Evolutionary conservation across 202 grass and related monocot species (phyloP), one percentile per base, ranked within the genome.

Genomic region (Schoenoplectus triqueter): DNA sequence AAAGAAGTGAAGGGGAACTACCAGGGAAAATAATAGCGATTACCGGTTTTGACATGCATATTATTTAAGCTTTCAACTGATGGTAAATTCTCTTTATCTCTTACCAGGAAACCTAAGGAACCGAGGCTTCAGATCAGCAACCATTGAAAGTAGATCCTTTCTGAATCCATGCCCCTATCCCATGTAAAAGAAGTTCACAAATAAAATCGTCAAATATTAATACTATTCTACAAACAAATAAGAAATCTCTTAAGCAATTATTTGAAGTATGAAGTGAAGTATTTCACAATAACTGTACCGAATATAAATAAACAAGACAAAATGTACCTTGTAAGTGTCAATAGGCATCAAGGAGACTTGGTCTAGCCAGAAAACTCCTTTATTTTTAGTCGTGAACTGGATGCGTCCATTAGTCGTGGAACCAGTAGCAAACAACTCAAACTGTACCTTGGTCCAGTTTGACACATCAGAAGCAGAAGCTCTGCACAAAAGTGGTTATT

Each of bases 321-420:
- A 61, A 20, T 84, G 13, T 46, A 95, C 96, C 96, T 94, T 92
- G 69, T 92, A 98, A 81, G 96, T 98, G 59, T 98, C 96, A 87
- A 76, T 87, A 73, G 96, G 91, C 93, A 98, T 95, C 42, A 98
- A 82, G 20, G 96, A 98, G 72, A 98, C 88, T 94, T 98, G 96
- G 82, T 98, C 96, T 72, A 98, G 74, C 96, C 93, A 98, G 56
- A 98, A 84, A 88, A 92, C 85, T 42, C 93, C 93, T 62, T 94
- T 89, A 52, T 87, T 95, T 68, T 63, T 92, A 81, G 93, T 90
- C 84, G 87, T 95, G 69, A 98, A 87, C 83, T 98, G 88, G 92
- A 98, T 90, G 69, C 88, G 94, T 87, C 91, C 85, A 42, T 85
- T 89, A 72, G 78, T 85, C 17, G 90, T 80, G 75, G 96, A 91